phyloP scores from a whole-genome alignment of 768 basidiomycete genomes.

The Leucocoprinus birnbaumii region DNA sequence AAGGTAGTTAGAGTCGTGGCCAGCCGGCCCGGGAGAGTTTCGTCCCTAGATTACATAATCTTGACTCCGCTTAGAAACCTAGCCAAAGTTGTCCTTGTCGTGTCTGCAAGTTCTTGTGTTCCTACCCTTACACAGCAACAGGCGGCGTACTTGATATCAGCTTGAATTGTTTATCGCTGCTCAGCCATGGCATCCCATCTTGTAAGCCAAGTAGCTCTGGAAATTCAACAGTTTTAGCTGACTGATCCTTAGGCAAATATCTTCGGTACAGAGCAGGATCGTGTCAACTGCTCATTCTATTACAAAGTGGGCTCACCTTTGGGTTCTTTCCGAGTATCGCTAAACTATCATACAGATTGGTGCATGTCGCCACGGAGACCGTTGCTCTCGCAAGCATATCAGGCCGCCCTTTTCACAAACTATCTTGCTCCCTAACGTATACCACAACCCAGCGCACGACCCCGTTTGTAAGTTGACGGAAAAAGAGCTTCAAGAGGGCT shows the following conservation, averaged over 20 bases:
- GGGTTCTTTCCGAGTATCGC: conserved; percentile 1
- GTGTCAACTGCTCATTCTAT: conserved; percentile 99
- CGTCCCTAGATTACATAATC: not conserved
- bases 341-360: conserved; percentile 65
- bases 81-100: no score
- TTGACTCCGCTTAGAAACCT: not conserved
- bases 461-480: conserved; percentile 86
- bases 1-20: no score
- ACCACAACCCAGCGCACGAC: conserved; percentile 96
- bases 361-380: conserved; percentile 96
- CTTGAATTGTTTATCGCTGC: conserved; percentile 2
- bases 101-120: no score
- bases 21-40: no score
- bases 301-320: conserved; percentile 66
- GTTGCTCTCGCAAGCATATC: conserved; percentile 98
- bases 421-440: conserved; percentile 94
- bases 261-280: conserved; percentile 91
- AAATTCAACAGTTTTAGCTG: not conserved
- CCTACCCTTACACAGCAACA: no score
- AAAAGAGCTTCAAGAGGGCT: conserved; percentile 87
- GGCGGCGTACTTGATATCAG: no score
- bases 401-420: conserved; percentile 97
- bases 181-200: conserved; percentile 69
- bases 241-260: conserved; percentile 71
- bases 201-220: conserved; percentile 37